A percentile compares a stretch with the other conserved stretches of the same genome.
These are phyloP conservation scores for Geranium rotundifolium DNA, from an alignment of 345 rosid species.

Conservation along the genomic window DNA sequence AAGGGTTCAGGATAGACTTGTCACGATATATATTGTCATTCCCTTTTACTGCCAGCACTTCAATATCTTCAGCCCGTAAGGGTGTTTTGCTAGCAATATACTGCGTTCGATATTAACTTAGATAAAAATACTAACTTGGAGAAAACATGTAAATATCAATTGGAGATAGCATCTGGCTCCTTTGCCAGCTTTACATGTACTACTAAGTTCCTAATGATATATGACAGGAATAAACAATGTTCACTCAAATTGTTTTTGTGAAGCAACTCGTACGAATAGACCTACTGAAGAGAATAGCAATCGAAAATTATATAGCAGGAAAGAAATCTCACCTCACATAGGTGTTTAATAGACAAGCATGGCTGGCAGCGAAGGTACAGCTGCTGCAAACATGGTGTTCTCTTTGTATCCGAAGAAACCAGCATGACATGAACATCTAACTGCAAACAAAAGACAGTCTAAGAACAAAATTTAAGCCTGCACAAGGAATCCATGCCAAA, in stretches of 20 bases:
- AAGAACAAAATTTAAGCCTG: not conserved
- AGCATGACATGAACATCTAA: conserved; percentile 65
- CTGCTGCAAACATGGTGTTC: conserved; percentile 47
- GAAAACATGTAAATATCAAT: not conserved
- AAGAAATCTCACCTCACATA: conserved; percentile 61
- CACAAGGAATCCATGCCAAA: conserved; percentile 1
- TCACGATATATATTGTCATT: conserved; percentile 16
- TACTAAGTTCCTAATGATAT: too few relatives aligned
- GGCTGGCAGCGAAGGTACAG: conserved; percentile 72
- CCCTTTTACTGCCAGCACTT: conserved; percentile 42
- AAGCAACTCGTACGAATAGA: too few relatives aligned
- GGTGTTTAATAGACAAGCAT: conserved; percentile 56
- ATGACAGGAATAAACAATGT: too few relatives aligned
- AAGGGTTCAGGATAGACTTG: conserved; percentile 15
- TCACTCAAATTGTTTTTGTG: too few relatives aligned
- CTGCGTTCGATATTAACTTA: conserved; percentile 22
- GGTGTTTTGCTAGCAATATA: conserved; percentile 59
- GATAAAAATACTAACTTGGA: not conserved
- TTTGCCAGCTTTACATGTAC: too few relatives aligned
- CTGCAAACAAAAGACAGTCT: conserved; percentile 23
- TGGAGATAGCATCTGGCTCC: too few relatives aligned
- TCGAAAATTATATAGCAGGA: conserved; percentile 14
- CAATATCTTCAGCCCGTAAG: conserved; percentile 62
- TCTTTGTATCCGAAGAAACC: conserved; percentile 49
- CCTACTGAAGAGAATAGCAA: too few relatives aligned